phyloP scores from a whole-genome alignment of 129 eudicot genomes.

The Scalesia atractyloides region DNA sequence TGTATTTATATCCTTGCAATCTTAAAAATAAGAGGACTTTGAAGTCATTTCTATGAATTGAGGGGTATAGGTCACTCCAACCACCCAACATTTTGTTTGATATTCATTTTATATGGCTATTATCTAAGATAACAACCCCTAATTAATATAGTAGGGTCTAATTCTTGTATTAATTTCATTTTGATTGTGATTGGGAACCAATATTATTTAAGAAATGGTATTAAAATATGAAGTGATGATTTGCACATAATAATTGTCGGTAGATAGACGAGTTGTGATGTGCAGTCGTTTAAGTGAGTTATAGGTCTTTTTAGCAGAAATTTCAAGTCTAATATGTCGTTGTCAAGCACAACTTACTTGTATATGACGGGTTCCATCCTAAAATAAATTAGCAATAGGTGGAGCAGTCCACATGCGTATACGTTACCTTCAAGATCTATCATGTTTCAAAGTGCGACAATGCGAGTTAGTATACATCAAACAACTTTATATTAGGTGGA shows the following conservation, averaged over 20 bases:
- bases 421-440: background rate
- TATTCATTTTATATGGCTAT: slow-evolving; percentile 17
- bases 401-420: background rate
- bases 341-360: background rate
- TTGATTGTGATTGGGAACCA: slow-evolving; percentile 22
- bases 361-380: too few relatives aligned
- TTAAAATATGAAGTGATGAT: slow-evolving; percentile 5
- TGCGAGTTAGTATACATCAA: background rate
- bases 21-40: background rate
- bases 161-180: slow-evolving; percentile 13
- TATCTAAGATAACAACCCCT: slow-evolving; percentile 21
- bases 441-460: background rate
- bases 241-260: slow-evolving; percentile 14
- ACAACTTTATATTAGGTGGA: background rate
- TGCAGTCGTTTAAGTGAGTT: background rate
- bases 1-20: background rate
- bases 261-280: slow-evolving; percentile 2
- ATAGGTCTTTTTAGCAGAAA: background rate
- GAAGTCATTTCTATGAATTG: slow-evolving; percentile 24
- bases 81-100: slow-evolving; percentile 24
- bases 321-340: background rate
- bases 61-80: slow-evolving; percentile 18
- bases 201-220: background rate
- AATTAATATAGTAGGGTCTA: slow-evolving; percentile 23
- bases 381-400: background rate